Conservation (phyloP, 2,329 filamentous ascomycete genomes). For the Phaeosphaeriaceae sp. region DNA sequence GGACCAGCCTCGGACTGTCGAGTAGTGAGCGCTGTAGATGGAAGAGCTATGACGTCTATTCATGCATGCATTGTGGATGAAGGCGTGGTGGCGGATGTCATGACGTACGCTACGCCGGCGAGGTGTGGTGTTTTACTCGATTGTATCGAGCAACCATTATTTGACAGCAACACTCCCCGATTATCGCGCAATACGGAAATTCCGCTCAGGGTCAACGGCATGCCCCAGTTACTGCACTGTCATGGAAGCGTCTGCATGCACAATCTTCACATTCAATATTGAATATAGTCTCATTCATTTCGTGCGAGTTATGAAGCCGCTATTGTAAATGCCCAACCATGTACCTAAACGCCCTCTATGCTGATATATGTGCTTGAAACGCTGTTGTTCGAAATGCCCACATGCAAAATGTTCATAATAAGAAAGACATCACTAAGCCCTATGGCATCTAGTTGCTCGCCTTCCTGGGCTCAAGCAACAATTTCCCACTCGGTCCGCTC, state of each 20-base stretch:
- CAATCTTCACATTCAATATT: no score
- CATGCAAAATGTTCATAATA: no score
- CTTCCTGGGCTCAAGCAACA: slow-evolving; percentile 60
- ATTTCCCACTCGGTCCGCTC: slow-evolving; percentile 55
- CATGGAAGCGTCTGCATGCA: no score
- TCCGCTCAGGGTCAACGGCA: neutral
- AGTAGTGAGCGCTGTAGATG: neutral
- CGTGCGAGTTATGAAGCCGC: neutral
- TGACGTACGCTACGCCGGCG: neutral
- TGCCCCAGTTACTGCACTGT: neutral
- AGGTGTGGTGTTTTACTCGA: slow-evolving; percentile 3
- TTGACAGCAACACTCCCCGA: neutral
- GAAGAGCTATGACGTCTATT: neutral
- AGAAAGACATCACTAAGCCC: no score
- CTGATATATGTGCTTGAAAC: neutral
- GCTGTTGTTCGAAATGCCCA: neutral
- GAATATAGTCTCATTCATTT: neutral
- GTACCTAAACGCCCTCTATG: slow-evolving; percentile 4
- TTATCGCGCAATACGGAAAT: neutral
- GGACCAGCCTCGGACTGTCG: no score
- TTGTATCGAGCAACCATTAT: slow-evolving; percentile 2
- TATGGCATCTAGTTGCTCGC: neutral
- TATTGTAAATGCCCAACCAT: neutral
- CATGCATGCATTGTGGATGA: neutral
- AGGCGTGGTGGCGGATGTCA: slow-evolving; percentile 1